Base-by-base conservation (phyloP, 805 yeast species). In the Pichia exigua region DNA sequence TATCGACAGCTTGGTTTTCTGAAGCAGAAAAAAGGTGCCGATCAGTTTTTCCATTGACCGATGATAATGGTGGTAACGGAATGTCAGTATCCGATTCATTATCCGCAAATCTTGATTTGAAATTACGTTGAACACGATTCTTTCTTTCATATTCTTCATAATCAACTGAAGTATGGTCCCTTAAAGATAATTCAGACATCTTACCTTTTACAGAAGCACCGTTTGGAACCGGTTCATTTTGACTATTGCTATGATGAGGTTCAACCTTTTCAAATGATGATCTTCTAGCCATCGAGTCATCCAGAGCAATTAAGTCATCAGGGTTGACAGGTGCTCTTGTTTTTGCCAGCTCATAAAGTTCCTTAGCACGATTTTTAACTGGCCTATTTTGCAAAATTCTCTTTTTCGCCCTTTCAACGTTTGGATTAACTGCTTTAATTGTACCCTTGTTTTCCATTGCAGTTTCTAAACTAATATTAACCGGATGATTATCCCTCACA, bases 261-360 rank as follows among this genome's bases (percentile, higher is more conserved):
- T 35, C 39, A n/a, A 35, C 71, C 59, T 77, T 82, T 56, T 78
- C 82, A 61, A 78, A 83, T 40, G 88, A 82, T 0, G 89, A 82
- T 47, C 65, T 71, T 60, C 70, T 67, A 15, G 41, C 46, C 15
- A 24, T 20, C 5, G 44, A 43, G 28, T 57, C 52, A 30, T 57
- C 46, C 12, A 47, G 38, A 13, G 49, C 45, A 27, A 51, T 42
- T 20, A 56, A 51, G 39, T 52, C 48, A 15, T 44, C 43, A 15
- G 52, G 45, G 21, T 54, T 47, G 6, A 53, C 44, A n/a, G 44
- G 55, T 7, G 56, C 47, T 42, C 58, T 57, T 2, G 61, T 43
- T 49, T 69, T 67, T 51, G 83, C 82, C 59, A 70, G 71, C 40
- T 79, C 78, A 61, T 77, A 81, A 30, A 78, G 62, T 42, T 78